Conservation (phyloP, 2,329 filamentous ascomycete genomes). For the Hypoxylon sp. region DNA sequence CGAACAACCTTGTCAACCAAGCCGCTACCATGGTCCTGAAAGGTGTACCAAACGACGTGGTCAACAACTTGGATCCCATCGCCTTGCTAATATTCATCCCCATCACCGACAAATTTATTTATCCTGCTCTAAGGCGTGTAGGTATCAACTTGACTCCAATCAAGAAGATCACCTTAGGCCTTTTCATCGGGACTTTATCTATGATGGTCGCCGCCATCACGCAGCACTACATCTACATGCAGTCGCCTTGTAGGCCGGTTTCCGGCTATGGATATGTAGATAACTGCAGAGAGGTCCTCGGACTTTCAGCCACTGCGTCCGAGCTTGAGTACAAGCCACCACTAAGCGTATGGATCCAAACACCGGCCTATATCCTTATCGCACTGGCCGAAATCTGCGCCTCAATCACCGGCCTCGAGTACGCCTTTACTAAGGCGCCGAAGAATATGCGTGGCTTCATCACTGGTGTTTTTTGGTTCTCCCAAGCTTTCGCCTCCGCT, state of each 20-base stretch:
- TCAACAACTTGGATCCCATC: slow-evolving; percentile 79
- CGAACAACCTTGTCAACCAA: slow-evolving; percentile 69
- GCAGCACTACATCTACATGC: slow-evolving; percentile 71
- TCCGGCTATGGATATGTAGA: slow-evolving; percentile 58
- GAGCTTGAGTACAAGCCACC: slow-evolving; percentile 45
- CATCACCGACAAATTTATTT: slow-evolving; percentile 72
- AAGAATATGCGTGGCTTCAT: slow-evolving; percentile 80
- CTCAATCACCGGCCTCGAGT: slow-evolving; percentile 70
- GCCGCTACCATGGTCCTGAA: slow-evolving; percentile 71
- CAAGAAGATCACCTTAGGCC: slow-evolving; percentile 77
- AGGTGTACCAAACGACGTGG: slow-evolving; percentile 79
- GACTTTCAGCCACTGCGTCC: slow-evolving; percentile 22
- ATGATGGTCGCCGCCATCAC: slow-evolving; percentile 67
- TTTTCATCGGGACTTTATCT: slow-evolving; percentile 69
- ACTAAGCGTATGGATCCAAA: slow-evolving; percentile 71
- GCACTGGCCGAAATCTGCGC: slow-evolving; percentile 60
- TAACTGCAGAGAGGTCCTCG: slow-evolving; percentile 39
- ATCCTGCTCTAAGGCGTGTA: slow-evolving; percentile 70
- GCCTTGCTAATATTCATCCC: slow-evolving; percentile 80
- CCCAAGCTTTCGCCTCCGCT: slow-evolving; percentile 72
- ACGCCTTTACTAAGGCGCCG: slow-evolving; percentile 79
- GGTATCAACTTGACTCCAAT: slow-evolving; percentile 76
- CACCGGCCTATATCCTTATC: slow-evolving; percentile 58
- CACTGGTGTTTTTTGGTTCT: slow-evolving; percentile 73
- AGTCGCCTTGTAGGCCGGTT: slow-evolving; percentile 67